A percentile compares a stretch with the other conserved stretches of the same genome.
These are phyloP conservation scores for Ustilago bromivora DNA, from an alignment of 1,284 basidiomycete species.

Conservation along the genomic window DNA sequence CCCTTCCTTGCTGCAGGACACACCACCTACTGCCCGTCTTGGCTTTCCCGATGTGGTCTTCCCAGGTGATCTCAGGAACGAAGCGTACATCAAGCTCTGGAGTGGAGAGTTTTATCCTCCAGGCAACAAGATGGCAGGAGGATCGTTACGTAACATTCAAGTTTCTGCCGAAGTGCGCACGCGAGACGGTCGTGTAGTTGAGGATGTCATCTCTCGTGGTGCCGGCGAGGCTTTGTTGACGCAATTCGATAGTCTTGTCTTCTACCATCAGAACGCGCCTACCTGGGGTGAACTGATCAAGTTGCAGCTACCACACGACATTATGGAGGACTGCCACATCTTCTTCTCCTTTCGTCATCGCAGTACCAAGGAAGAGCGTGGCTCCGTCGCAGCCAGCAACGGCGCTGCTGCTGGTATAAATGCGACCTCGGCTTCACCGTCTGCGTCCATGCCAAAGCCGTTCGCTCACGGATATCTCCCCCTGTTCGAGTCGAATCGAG, in stretches of 20 bases:
- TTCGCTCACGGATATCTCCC: constrained; percentile 95
- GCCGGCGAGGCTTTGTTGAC: constrained; percentile 84
- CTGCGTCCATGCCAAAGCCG: constrained; percentile 70
- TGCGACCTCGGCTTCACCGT: constrained; percentile 16
- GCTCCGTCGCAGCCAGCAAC: constrained; percentile 22
- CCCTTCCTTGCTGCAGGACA: constrained; percentile 84
- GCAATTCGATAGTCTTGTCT: constrained; percentile 87
- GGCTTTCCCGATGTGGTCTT: constrained; percentile 97
- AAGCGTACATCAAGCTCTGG: constrained; percentile 82
- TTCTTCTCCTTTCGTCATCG: constrained; percentile 94
- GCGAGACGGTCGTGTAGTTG: constrained; percentile 79
- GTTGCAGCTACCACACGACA: constrained; percentile 79
- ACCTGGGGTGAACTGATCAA: constrained; percentile 95
- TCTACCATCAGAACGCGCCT: constrained; percentile 72
- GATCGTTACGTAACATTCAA: constrained; percentile 77
- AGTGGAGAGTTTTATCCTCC: constrained; percentile 64
- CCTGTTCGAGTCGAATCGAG: constrained; percentile 80
- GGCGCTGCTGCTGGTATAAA: constrained; percentile 7
- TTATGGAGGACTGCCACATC: constrained; percentile 84
- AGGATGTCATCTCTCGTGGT: constrained; percentile 83
- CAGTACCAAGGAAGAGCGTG: constrained; percentile 71
- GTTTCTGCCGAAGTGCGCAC: constrained; percentile 90
- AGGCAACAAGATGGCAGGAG: constrained; percentile 60
- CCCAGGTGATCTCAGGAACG: constrained; percentile 90
- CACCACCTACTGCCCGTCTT: constrained; percentile 85